These are phyloP conservation scores for Salinomyces thailandicus DNA, from an alignment of 2,329 filamentous ascomycete genomes.

Conservation along the genomic window DNA sequence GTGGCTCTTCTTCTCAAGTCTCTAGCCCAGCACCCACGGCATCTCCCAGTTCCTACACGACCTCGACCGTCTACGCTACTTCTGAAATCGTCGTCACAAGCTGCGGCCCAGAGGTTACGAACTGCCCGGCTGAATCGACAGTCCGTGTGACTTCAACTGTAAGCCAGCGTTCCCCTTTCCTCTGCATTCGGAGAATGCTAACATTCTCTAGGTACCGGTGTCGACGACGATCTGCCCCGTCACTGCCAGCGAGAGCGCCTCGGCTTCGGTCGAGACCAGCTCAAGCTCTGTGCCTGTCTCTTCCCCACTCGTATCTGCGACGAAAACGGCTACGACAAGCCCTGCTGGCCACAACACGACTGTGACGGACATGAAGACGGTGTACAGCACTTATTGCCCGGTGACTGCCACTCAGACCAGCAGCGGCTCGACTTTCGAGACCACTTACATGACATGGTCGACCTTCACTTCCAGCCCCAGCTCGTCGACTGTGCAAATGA, in stretches of 20 bases:
- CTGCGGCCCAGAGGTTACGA: conserved; percentile 11
- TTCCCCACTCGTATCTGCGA: not conserved
- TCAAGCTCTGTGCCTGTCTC: not conserved
- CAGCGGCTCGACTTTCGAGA: not conserved
- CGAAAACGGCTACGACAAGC: not conserved
- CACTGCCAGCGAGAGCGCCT: too few species aligned
- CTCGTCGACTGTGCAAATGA: too few species aligned
- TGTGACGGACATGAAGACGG: not conserved
- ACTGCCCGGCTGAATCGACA: conserved; percentile 21
- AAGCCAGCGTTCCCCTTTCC: too few species aligned
- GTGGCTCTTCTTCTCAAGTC: too few species aligned
- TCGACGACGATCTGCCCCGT: too few species aligned
- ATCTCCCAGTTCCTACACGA: conserved; percentile 5
- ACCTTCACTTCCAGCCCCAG: too few species aligned
- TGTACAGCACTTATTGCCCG: not conserved
- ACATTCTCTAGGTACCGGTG: too few species aligned
- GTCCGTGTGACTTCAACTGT: conserved; percentile 27
- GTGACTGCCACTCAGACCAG: not conserved
- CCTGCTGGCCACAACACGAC: not conserved
- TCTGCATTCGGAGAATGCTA: too few species aligned
- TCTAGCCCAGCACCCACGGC: too few species aligned
- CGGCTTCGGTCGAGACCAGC: too few species aligned
- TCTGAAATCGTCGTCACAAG: conserved; percentile 14
- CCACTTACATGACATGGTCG: conserved; percentile 8
- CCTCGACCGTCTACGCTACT: conserved; percentile 13